Evolutionary conservation across 768 basidiomycete genomes (phyloP), one percentile per base, ranked within the genome.

Genomic region (Tephrocybe sp.): DNA sequence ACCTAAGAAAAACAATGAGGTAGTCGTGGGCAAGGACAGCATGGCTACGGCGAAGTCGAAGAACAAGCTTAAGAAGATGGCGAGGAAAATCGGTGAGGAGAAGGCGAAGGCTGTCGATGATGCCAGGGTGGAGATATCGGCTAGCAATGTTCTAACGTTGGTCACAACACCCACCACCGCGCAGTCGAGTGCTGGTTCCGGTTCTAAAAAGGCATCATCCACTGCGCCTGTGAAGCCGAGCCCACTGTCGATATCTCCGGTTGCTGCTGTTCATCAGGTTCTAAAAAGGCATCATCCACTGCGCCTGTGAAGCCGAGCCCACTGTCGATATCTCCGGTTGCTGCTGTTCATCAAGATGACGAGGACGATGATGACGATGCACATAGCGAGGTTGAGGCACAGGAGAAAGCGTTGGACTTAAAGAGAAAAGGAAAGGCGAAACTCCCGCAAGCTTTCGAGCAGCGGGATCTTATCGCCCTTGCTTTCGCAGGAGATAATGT

Each of bases 401-500:
- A 89, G 59, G 88, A 89, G 60, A 69, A 71, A 38, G 62, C 62
- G 0, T 60, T 78, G 1, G 64, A 67, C 45, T 48, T 57, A 47
- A 81, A 72, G 58, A 62, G 67, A 37, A 84, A 78, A 62, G 73
- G 64, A 50, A 82, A 75, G 64, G 69, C 45, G 46, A 73, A 62
- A 58, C 73, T 72, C 20, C 65, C 81, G 0, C 80, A 77, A 46
- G 88, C 90, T 0, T 93, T 98, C 70, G 77, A 90, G 65, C 96
- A 98, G 67, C 79, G 91, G 33, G 93, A 98, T 58, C 75, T 98
- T 11, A 94, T 99, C 11, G 90, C 94, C 1, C 84, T 85, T 48
- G 97, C 97, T 0, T 99, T 99, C 72, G 96, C 95, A 1, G 95
- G 93, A 2, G 97, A 99, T 67, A 92, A 98, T 57, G 96, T 98